Percentiles rank a stretch among this genome's conserved stretches.
phyloP scores from a whole-genome alignment of 2,329 filamentous ascomycete species.

The Aureobasidium pullulans region DNA sequence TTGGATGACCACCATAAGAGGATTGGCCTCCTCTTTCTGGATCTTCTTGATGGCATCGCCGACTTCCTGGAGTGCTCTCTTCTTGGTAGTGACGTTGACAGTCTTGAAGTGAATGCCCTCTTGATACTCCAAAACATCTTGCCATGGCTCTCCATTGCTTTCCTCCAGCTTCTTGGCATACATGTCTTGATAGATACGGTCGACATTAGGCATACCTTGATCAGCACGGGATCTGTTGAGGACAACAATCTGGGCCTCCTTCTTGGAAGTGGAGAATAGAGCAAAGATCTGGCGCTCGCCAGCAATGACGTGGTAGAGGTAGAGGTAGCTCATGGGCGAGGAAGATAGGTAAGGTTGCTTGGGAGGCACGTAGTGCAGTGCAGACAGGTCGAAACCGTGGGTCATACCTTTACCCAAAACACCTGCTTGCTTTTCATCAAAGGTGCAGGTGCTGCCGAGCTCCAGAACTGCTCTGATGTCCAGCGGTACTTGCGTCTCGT shows the following conservation, averaged over 20 bases:
- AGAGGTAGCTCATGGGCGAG: conserved; percentile 72
- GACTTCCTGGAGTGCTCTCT: conserved; percentile 83
- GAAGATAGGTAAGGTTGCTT: conserved; percentile 71
- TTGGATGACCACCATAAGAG: conserved; percentile 80
- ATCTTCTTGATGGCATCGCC: conserved; percentile 85
- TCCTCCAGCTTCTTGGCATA: conserved; percentile 60
- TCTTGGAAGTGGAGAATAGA: conserved; percentile 74
- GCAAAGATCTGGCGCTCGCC: conserved; percentile 92
- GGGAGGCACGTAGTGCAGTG: conserved; percentile 59
- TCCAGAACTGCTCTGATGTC: conserved; percentile 81
- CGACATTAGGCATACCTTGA: conserved; percentile 82
- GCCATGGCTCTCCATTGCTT: conserved; percentile 62
- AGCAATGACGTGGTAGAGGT: conserved; percentile 84
- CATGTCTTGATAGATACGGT: conserved; percentile 77
- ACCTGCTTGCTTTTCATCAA: conserved; percentile 83
- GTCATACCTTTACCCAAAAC: conserved; percentile 90
- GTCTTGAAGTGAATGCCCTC: conserved; percentile 79
- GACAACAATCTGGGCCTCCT: conserved; percentile 81
- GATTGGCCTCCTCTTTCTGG: conserved; percentile 72
- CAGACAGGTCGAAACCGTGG: conserved; percentile 80
- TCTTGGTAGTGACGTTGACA: conserved; percentile 77
- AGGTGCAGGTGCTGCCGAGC: conserved; percentile 83
- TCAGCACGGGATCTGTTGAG: conserved; percentile 73
- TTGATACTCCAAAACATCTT: conserved; percentile 79
- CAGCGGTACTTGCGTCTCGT: conserved; percentile 86